phyloP scores from a whole-genome alignment of 345 rosid genomes.

The Murraya paniculata region DNA sequence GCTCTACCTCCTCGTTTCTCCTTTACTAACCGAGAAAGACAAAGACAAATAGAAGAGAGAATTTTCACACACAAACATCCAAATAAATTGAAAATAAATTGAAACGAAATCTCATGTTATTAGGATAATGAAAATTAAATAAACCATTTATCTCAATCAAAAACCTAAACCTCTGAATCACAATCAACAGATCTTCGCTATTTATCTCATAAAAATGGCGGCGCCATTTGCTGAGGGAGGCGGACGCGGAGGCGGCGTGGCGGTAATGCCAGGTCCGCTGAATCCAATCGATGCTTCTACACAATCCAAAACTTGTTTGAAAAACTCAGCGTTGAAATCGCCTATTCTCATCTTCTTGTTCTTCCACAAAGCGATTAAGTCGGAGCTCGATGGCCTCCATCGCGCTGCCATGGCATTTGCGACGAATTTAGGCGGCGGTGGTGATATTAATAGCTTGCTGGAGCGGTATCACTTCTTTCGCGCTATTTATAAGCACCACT shows the following conservation, averaged over 20 bases:
- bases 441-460: constrained; percentile 43
- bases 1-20: background rate
- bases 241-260: constrained; percentile 46
- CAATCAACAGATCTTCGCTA: background rate
- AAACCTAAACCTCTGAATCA: background rate
- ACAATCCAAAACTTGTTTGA: constrained; percentile 39
- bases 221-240: constrained; percentile 49
- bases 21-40: background rate
- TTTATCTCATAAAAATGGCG: constrained; percentile 34
- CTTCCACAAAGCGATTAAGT: constrained; percentile 67
- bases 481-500: constrained; percentile 63
- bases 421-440: constrained; percentile 32
- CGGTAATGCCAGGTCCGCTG: constrained; percentile 57
- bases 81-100: background rate
- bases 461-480: constrained; percentile 51
- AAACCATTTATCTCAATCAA: background rate
- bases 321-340: constrained; percentile 51
- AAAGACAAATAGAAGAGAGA: background rate
- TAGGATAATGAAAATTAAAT: background rate
- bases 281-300: constrained; percentile 46
- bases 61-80: background rate
- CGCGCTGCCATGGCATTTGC: constrained; percentile 55
- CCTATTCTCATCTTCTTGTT: constrained; percentile 66
- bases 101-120: background rate
- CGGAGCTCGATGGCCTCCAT: constrained; percentile 65